Evolutionary conservation across 352 stramenopile genomes (phyloP).

Genomic region (Elongisporangium undulatum): DNA sequence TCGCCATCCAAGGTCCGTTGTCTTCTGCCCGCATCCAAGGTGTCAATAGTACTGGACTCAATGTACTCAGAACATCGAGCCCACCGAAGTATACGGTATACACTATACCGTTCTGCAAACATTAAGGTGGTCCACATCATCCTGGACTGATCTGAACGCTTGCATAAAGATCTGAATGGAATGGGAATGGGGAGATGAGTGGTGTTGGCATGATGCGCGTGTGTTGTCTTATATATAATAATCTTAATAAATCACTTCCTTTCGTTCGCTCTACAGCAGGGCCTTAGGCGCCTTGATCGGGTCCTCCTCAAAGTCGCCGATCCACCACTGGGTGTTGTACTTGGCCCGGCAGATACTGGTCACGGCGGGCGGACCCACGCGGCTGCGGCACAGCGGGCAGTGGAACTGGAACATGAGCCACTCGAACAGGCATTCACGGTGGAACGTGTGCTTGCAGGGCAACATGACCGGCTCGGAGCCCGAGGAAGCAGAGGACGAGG

Average conservation of each 20-base stretch:
- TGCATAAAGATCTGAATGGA: no score
- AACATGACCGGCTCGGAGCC: slow-evolving; percentile 27
- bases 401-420: slow-evolving; percentile 73
- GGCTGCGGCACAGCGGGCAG: slow-evolving; percentile 59
- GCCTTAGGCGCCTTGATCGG: slow-evolving; percentile 15
- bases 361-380: slow-evolving; percentile 40
- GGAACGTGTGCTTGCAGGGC: slow-evolving; percentile 63
- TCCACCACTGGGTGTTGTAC: slow-evolving; percentile 60
- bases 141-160: no score
- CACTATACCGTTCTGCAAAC: no score
- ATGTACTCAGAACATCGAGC: neutral
- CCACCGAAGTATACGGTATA: no score
- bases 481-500: slow-evolving; percentile 2
- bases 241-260: neutral
- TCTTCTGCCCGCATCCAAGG: no score
- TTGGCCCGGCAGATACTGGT: slow-evolving; percentile 61
- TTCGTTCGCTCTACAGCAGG: neutral
- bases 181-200: neutral
- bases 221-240: neutral
- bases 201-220: neutral
- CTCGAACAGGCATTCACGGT: slow-evolving; percentile 70
- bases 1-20: no score
- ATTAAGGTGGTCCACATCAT: neutral
- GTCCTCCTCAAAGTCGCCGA: slow-evolving; percentile 59
- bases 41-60: neutral